A percentile compares a stretch with the other conserved stretches of the same genome.
These are phyloP conservation scores for Amaranthus hypochondriacus DNA, from an alignment of 148 eudicot species.

Conservation along the genomic window DNA sequence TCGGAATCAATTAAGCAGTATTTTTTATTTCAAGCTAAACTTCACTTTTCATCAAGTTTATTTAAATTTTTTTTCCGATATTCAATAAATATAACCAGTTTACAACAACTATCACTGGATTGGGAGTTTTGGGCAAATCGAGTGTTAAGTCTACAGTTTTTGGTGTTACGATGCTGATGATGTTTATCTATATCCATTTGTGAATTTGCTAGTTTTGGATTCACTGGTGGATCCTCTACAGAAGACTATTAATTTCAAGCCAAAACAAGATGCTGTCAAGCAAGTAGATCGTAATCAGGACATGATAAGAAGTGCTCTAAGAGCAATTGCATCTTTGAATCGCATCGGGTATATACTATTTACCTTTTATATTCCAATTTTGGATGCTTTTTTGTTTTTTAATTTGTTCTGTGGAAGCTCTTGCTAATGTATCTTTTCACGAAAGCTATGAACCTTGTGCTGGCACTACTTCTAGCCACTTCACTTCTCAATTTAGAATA, in stretches of 20 bases:
- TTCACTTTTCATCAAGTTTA: not conserved
- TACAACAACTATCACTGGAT: not conserved
- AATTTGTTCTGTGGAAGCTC: not conserved
- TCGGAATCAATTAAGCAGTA: not conserved
- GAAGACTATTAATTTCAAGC: slow-evolving; percentile 79
- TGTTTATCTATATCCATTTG: slow-evolving; percentile 10
- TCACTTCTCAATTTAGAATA: not conserved
- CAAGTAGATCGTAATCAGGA: slow-evolving; percentile 99
- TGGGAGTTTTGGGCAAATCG: not conserved
- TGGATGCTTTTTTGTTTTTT: not conserved
- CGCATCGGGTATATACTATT: slow-evolving; percentile 55
- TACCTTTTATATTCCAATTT: slow-evolving; percentile 1
- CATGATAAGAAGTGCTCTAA: slow-evolving; percentile 92
- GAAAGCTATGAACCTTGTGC: not conserved
- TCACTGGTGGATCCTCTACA: slow-evolving; percentile 97
- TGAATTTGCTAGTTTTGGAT: slow-evolving; percentile 63
- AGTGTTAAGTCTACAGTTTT: not conserved
- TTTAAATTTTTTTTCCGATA: not conserved
- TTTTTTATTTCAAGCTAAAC: not conserved
- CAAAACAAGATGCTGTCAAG: slow-evolving; percentile 97
- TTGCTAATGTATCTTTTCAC: not conserved
- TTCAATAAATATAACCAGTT: not conserved
- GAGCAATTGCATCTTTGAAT: slow-evolving; percentile 79
- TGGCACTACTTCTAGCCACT: not conserved
- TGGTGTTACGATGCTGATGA: slow-evolving; percentile 2